Conservation (phyloP, 331 rosid species). For the Stylosanthes scabra region DNA sequence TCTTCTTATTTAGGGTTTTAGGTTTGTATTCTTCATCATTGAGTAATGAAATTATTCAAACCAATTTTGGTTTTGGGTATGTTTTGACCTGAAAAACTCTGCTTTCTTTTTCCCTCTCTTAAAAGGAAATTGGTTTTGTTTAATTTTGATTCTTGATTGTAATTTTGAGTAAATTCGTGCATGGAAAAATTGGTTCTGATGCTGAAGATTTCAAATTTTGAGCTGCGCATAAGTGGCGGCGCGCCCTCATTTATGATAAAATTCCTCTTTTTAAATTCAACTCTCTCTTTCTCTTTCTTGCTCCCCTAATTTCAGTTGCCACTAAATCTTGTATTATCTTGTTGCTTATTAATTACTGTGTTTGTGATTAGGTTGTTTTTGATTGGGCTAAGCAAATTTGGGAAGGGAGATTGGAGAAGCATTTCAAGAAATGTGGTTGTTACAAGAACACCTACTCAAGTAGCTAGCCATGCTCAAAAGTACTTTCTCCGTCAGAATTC, state of each 20-base stretch:
- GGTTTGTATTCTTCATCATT: not conserved
- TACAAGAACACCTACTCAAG: conserved; percentile 94
- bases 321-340: not conserved
- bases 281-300: not conserved
- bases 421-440: conserved; percentile 92
- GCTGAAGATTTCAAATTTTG: not conserved
- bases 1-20: not conserved
- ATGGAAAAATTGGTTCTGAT: not conserved
- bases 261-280: not conserved
- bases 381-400: conserved; percentile 61
- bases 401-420: conserved; percentile 99
- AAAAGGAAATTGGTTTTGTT: not conserved
- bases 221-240: conserved; percentile 23
- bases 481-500: conserved; percentile 80
- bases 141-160: not conserved
- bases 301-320: conserved; percentile 3
- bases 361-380: conserved; percentile 66
- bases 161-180: not conserved
- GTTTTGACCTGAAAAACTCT: no score
- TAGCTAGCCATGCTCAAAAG: conserved; percentile 97
- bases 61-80: conserved; percentile 4
- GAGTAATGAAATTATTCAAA: not conserved
- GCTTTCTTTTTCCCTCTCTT: not conserved
- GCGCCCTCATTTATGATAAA: not conserved
- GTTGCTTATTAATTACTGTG: not conserved